Evolutionary conservation across 129 eudicot species (phyloP).

Genomic region (Flaveria brownii): DNA sequence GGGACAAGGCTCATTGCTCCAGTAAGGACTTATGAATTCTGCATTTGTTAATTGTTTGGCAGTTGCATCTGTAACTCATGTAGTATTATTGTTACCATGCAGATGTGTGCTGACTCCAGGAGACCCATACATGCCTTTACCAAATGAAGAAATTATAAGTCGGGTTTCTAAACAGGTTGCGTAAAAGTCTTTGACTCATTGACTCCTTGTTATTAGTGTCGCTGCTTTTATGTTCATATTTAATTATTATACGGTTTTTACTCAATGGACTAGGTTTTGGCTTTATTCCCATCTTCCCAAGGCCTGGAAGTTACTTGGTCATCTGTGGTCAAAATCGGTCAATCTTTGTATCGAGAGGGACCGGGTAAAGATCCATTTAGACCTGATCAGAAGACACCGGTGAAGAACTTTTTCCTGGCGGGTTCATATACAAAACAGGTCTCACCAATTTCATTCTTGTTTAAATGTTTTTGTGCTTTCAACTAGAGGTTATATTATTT

Average conservation of each 20-base stretch:
- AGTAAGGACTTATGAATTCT: conserved; percentile 48
- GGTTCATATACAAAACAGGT: conserved; percentile 99
- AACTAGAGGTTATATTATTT: not conserved
- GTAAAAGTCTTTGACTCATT: not conserved
- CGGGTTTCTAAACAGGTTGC: conserved; percentile 82
- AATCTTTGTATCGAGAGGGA: conserved; percentile 89
- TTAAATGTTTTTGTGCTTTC: not conserved
- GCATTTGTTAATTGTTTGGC: conserved; percentile 10
- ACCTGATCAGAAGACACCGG: conserved; percentile 96
- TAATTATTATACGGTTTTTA: not conserved
- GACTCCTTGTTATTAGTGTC: not conserved
- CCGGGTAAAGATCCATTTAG: conserved; percentile 98
- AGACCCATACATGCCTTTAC: conserved; percentile 95
- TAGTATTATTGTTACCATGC: conserved; percentile 22
- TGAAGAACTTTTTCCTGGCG: conserved; percentile 86
- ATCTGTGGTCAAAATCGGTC: conserved; percentile 90
- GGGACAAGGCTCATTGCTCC: conserved; percentile 98
- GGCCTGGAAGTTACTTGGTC: conserved; percentile 94
- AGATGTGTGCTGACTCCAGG: conserved; percentile 99
- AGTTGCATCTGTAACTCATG: conserved; percentile 22
- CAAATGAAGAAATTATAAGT: conserved; percentile 84
- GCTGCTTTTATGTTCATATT: conserved; percentile 2
- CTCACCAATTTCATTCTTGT: not conserved
- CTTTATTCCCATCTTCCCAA: conserved; percentile 87
- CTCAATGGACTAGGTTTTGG: conserved; percentile 60